Percentiles rank a stretch among this genome's conserved stretches.
Conservation (phyloP, 352 stramenopile genomes). For the Blastocystis hominis region DNA sequence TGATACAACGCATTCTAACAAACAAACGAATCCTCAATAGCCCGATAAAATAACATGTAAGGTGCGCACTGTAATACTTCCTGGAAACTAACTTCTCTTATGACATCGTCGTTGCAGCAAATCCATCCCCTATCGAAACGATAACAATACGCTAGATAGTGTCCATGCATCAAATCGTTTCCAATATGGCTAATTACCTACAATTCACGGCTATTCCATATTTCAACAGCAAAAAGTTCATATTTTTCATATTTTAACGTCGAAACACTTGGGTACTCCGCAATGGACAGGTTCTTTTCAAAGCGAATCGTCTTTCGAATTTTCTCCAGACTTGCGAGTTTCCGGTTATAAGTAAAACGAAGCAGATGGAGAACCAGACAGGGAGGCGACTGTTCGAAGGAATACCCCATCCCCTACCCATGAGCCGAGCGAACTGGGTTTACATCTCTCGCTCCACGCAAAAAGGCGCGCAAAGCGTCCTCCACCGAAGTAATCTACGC, state of each 20-base stretch:
- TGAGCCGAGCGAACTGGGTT: background rate
- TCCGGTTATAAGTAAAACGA: conserved; percentile 30
- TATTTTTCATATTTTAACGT: background rate
- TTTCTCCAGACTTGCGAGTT: background rate
- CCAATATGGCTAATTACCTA: conserved; percentile 40
- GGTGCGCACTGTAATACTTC: conserved; percentile 13
- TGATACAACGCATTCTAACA: background rate
- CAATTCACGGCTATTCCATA: background rate
- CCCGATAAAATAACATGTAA: conserved; percentile 50
- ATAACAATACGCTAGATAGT: conserved; percentile 7
- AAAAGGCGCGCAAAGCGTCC: background rate
- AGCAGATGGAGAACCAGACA: conserved; percentile 39
- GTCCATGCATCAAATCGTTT: background rate
- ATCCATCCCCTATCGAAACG: background rate
- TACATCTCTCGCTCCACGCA: background rate
- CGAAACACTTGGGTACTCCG: background rate
- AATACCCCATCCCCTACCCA: background rate
- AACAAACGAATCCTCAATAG: background rate
- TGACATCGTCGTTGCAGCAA: conserved; percentile 31
- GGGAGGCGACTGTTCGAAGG: background rate
- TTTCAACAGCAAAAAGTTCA: conserved; percentile 3
- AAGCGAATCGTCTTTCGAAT: background rate
- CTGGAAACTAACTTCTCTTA: conserved; percentile 46
- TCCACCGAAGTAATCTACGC: conserved; percentile 21
- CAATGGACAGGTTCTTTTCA: background rate